A percentile compares a stretch with the other conserved stretches of the same genome.
Evolutionary conservation across 768 basidiomycete species (phyloP).

Genomic region (Lentinula guzmanii): DNA sequence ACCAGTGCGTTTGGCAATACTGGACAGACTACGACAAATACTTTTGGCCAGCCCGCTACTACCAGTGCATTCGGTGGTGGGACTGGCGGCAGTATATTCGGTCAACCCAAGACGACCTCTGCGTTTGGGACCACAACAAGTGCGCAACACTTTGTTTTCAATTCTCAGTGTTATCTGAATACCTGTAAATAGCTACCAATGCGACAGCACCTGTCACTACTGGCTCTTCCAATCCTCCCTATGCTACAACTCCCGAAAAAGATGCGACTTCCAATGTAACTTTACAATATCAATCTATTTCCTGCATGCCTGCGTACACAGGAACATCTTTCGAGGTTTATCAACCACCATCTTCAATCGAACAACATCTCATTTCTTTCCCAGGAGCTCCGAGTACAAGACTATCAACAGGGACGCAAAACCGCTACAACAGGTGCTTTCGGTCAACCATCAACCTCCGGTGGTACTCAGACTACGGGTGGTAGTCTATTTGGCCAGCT

Average conservation of each 20-base stretch:
- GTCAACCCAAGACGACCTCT: conserved; percentile 10
- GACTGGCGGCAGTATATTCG: conserved; percentile 29
- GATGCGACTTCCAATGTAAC: conserved; percentile 43
- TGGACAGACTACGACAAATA: conserved; percentile 1
- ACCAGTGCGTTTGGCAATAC: conserved; percentile 12
- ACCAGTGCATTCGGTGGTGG: conserved; percentile 5
- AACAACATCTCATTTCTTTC: conserved; percentile 8
- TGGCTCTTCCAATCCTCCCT: conserved; percentile 66
- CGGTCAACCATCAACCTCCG: conserved; percentile 45
- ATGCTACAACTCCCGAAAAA: conserved; percentile 56
- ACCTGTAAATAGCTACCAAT: conserved; percentile 29
- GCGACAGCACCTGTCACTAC: conserved; percentile 48
- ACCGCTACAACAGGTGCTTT: conserved; percentile 46
- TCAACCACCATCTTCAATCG: conserved; percentile 13
- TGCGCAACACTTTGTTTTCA: not conserved
- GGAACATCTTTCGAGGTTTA: conserved; percentile 74
- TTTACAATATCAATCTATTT: conserved; percentile 77
- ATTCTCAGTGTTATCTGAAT: not conserved
- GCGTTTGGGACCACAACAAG: conserved; percentile 3
- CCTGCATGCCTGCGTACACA: conserved; percentile 72
- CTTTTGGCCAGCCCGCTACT: conserved; percentile 2
- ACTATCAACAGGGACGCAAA: conserved; percentile 71
- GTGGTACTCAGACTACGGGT: conserved; percentile 34
- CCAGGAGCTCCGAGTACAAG: conserved; percentile 73
- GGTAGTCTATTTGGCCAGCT: conserved; percentile 42